Conservation (phyloP, 2,329 filamentous ascomycete genomes). For the Penicillium freii region DNA sequence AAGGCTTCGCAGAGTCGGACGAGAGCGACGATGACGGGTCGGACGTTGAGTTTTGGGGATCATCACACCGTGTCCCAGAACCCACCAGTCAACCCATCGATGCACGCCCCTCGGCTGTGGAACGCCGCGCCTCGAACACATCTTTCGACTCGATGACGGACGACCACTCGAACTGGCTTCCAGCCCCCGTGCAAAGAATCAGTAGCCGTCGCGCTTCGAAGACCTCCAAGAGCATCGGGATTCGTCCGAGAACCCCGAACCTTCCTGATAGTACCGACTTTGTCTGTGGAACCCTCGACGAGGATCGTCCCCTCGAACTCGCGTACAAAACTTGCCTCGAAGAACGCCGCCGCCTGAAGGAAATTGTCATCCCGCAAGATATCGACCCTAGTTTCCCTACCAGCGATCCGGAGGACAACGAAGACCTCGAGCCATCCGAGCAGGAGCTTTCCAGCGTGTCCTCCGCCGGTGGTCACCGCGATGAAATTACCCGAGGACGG, state of each 20-base stretch:
- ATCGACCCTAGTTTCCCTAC: constrained; percentile 97
- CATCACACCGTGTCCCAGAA: constrained; percentile 46
- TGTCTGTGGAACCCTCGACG: constrained; percentile 95
- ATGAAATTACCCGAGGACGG: constrained; percentile 50
- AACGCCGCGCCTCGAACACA: constrained; percentile 52
- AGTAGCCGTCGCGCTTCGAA: constrained; percentile 31
- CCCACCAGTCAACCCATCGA: constrained; percentile 55
- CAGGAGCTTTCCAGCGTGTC: constrained; percentile 53
- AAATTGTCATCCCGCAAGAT: constrained; percentile 84
- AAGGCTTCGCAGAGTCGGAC: constrained; percentile 68
- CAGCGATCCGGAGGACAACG: constrained; percentile 84
- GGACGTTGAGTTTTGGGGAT: constrained; percentile 65
- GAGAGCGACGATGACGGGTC: constrained; percentile 61
- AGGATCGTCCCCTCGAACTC: constrained; percentile 90
- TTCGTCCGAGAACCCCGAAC: constrained; percentile 71
- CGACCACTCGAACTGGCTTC: constrained; percentile 31
- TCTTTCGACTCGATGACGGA: constrained; percentile 54
- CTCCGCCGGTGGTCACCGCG: constrained; percentile 52
- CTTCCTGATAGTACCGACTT: constrained; percentile 97
- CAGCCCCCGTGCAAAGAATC: constrained; percentile 29
- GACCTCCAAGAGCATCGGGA: constrained; percentile 49
- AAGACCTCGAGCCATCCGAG: constrained; percentile 66
- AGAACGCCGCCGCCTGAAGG: constrained; percentile 76
- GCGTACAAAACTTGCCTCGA: constrained; percentile 85
- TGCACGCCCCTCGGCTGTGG: constrained; percentile 46